Base-by-base conservation (phyloP, 2,329 filamentous ascomycete species). In the Trichoderma gracile region DNA sequence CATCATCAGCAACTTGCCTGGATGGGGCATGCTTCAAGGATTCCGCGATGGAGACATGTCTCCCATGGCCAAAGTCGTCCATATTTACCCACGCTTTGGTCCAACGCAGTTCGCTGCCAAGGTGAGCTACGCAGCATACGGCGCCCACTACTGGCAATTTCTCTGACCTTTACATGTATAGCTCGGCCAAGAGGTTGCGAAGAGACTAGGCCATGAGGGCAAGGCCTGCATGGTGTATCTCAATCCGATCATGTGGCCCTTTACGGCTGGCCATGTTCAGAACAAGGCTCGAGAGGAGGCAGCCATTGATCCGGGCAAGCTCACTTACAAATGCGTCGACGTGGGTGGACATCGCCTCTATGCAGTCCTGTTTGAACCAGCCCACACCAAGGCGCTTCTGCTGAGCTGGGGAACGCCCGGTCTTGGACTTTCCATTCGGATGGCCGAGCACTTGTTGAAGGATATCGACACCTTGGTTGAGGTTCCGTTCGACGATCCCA, bases 371-470 rank as follows among this genome's bases (percentile, higher is more conserved):
- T 82, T 76, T 63, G 78, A 79, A 3, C 64, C 71, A 2, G 63
- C 67, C 19, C 75, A 79, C 49, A 72, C 71, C 15, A 72, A 72
- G 17, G 77, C 74, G 23, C 71, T 80, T 30, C 71, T 78, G 19
- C 76, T 75, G 4, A 76, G 78, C 43, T 85, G 82, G 82, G 75
- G 77, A 64, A 77, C 78, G 42, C 73, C 77, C 3, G 82, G 82
- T 0, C 69, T 78, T 0, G 82, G 81, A 0, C 72, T 84, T n/a
- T 80, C 78, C 14, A 77, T 80, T 27, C 76, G 82, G 0, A 70
- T 80, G 0, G 78, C 80, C 0, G 81, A 82, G 68, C 63, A 75
- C n/a, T 71, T 83, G 9, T 71, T 84, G 8, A 69, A 72, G 0
- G 69, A 76, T 0, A 66, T 79, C 3, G 74, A 78, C 15, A 67